Conservation (phyloP, 352 stramenopile species). For the Phytophthora agathidicida region DNA sequence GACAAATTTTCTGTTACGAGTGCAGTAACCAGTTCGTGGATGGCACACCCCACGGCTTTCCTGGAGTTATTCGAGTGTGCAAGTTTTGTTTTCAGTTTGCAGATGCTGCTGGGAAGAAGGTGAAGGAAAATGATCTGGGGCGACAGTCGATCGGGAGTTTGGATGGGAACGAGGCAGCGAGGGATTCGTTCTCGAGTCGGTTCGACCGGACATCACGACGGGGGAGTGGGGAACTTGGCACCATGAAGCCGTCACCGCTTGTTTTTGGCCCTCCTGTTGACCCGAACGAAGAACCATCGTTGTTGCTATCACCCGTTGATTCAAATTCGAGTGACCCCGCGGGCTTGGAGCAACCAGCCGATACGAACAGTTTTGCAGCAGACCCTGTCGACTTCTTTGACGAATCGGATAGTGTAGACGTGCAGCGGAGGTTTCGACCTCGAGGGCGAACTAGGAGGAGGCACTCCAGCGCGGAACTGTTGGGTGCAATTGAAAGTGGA, state of each 20-base stretch:
- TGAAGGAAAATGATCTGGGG: conserved; percentile 16
- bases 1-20: conserved; percentile 87
- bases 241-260: conserved; percentile 40
- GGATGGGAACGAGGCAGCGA: conserved; percentile 26
- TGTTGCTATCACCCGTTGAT: conserved; percentile 36
- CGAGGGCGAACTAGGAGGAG: conserved; percentile 28
- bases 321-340: conserved; percentile 33
- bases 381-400: conserved; percentile 35
- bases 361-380: conserved; percentile 9
- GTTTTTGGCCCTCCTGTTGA: conserved; percentile 40
- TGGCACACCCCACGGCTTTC: conserved; percentile 58
- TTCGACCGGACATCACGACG: conserved; percentile 32
- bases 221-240: conserved; percentile 15
- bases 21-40: conserved; percentile 85
- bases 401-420: conserved; percentile 30
- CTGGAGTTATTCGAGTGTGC: conserved; percentile 70
- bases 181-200: conserved; percentile 18
- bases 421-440: conserved; percentile 16
- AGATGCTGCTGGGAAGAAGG: conserved; percentile 35
- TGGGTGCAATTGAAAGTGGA: conserved; percentile 66
- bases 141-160: conserved; percentile 23
- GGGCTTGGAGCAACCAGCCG: conserved; percentile 12
- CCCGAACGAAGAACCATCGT: conserved; percentile 19
- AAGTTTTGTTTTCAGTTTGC: conserved; percentile 74
- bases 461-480: conserved; percentile 69